A percentile compares a stretch with the other conserved stretches of the same genome.
Evolutionary conservation across 495 filamentous ascomycete genomes (phyloP).

Genomic region (Patellaria atrata): DNA sequence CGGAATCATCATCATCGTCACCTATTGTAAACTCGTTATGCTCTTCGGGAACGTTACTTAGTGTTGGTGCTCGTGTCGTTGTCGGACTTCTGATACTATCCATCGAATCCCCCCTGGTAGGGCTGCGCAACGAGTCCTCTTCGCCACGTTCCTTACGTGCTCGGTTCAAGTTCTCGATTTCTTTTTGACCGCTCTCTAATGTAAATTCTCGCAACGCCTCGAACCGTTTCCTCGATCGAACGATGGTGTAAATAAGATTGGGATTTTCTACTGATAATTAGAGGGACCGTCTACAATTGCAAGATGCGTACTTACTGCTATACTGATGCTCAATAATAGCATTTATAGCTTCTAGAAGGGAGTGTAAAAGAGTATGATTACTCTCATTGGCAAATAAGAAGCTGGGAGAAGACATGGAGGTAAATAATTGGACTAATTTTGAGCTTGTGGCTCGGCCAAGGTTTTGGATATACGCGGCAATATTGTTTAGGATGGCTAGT

Average conservation of each 20-base stretch:
- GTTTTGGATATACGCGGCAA: conserved; percentile 67
- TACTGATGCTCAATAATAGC: conserved; percentile 88
- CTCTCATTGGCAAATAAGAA: conserved; percentile 93
- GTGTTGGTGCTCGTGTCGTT: conserved; percentile 41
- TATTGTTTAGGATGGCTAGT: conserved; percentile 84
- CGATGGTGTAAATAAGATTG: conserved; percentile 64
- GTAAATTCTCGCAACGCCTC: conserved; percentile 84
- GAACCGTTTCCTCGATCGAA: conserved; percentile 70
- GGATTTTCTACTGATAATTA: conserved; percentile 37
- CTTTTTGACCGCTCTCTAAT: conserved; percentile 85
- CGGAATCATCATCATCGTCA: conserved; percentile 75
- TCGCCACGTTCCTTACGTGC: conserved; percentile 52
- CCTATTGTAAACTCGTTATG: conserved; percentile 73
- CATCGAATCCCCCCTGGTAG: conserved; percentile 45
- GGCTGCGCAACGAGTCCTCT: conserved; percentile 24
- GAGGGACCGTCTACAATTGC: not conserved
- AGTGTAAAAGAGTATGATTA: conserved; percentile 69
- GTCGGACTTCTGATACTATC: conserved; percentile 59
- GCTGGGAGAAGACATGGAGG: conserved; percentile 84
- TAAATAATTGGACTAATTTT: conserved; percentile 78
- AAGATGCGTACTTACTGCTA: conserved; percentile 38
- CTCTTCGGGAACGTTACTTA: conserved; percentile 73
- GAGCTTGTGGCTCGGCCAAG: conserved; percentile 60
- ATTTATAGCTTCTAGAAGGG: conserved; percentile 82
- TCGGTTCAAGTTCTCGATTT: conserved; percentile 69